Conservation (phyloP, 2,329 filamentous ascomycete genomes). For the Arthroderma sp. region DNA sequence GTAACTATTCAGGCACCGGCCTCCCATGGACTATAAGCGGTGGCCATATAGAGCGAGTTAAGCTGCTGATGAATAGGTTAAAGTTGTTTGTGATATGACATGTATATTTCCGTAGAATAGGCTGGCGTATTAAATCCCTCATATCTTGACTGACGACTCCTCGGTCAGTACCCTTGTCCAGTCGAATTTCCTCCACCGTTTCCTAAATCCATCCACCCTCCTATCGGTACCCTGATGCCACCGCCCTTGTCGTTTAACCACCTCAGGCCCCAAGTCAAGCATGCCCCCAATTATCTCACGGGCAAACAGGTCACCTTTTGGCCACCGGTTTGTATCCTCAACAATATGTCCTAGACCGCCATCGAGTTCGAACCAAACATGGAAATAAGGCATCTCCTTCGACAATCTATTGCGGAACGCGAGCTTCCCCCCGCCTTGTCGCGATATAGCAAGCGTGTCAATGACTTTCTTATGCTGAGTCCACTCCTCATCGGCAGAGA, state of each 20-base stretch:
- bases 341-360: conserved; percentile 87
- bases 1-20: not conserved
- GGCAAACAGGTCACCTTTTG: conserved; percentile 81
- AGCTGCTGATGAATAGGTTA: not conserved
- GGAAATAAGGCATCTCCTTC: conserved; percentile 98
- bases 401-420: conserved; percentile 75
- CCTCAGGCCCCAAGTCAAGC: conserved; percentile 66
- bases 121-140: too few species aligned
- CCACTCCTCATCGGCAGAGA: conserved; percentile 84
- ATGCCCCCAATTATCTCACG: conserved; percentile 87
- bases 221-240: conserved; percentile 59
- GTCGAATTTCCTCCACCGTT: conserved; percentile 84
- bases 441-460: conserved; percentile 55
- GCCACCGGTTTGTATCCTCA: conserved; percentile 76
- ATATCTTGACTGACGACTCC: conserved; percentile 30
- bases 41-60: too few species aligned
- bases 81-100: not conserved
- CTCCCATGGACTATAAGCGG: too few species aligned
- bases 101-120: too few species aligned
- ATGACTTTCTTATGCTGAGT: conserved; percentile 90
- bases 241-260: conserved; percentile 79
- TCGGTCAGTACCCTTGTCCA: conserved; percentile 59
- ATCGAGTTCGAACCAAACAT: conserved; percentile 88
- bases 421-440: conserved; percentile 56
- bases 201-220: conserved; percentile 66